Evolutionary conservation across 495 filamentous ascomycete species (phyloP).

Genomic region (Hypomontagnella monticulosa): DNA sequence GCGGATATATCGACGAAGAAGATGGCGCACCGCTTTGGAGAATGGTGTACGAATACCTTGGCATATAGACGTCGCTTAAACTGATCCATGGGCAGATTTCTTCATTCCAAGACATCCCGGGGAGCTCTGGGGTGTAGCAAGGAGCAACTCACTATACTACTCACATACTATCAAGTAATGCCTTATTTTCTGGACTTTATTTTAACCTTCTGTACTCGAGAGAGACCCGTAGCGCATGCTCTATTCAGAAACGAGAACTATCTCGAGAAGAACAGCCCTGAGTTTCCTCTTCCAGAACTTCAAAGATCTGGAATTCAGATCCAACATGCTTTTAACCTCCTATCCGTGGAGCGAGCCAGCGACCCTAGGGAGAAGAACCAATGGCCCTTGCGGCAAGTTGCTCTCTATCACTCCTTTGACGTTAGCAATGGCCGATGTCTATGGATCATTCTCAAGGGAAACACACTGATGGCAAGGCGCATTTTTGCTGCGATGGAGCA

Average conservation of each 20-base stretch:
- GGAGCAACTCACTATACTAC: conserved; percentile 48
- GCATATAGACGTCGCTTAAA: neutral
- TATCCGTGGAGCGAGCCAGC: conserved; percentile 52
- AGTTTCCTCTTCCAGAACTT: conserved; percentile 48
- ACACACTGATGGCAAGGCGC: conserved; percentile 48
- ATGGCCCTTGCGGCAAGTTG: conserved; percentile 56
- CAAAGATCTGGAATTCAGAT: conserved; percentile 53
- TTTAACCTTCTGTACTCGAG: conserved; percentile 47
- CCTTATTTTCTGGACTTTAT: conserved; percentile 56
- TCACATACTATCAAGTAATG: conserved; percentile 57
- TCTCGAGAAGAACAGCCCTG: conserved; percentile 47
- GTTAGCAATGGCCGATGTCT: conserved; percentile 46
- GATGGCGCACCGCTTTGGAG: conserved; percentile 20
- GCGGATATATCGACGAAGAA: conserved; percentile 12
- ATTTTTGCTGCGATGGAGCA: conserved; percentile 42
- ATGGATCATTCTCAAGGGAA: conserved; percentile 57
- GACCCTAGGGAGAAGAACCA: conserved; percentile 40
- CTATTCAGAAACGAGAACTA: conserved; percentile 50
- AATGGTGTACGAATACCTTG: conserved; percentile 4
- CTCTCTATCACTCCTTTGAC: conserved; percentile 58
- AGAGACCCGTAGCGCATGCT: conserved; percentile 23
- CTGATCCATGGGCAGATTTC: conserved; percentile 41
- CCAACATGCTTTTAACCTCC: conserved; percentile 56
- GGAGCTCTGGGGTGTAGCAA: conserved; percentile 41
- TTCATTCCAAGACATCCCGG: conserved; percentile 46